Conservation (phyloP, 768 basidiomycete species). For the Leccinum pellstonianum region DNA sequence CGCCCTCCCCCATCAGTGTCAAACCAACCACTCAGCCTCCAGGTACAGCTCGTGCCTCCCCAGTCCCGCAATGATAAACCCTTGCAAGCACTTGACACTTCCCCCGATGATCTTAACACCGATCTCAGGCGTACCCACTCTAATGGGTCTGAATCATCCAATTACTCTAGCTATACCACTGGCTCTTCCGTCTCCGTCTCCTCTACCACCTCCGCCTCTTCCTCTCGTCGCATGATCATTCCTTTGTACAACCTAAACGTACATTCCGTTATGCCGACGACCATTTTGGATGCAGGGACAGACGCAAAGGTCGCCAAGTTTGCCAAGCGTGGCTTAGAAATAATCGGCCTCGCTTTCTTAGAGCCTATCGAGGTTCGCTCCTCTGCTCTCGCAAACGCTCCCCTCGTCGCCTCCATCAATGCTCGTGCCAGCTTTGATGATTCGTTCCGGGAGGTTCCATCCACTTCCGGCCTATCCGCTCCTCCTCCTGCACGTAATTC, state of each 20-base stretch:
- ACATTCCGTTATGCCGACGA: slow-evolving; percentile 84
- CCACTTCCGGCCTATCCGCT: slow-evolving; percentile 4
- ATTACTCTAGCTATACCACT: slow-evolving; percentile 51
- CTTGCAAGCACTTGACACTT: slow-evolving; percentile 46
- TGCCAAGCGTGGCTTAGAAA: slow-evolving; percentile 66
- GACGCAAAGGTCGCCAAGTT: slow-evolving; percentile 85
- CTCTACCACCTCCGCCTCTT: slow-evolving; percentile 43
- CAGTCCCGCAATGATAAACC: slow-evolving; percentile 41
- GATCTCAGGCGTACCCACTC: slow-evolving; percentile 36
- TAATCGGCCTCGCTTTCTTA: slow-evolving; percentile 73
- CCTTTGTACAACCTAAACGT: slow-evolving; percentile 86
- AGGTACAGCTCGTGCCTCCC: slow-evolving; percentile 84
- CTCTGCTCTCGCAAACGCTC: slow-evolving; percentile 12
- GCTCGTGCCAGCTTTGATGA: slow-evolving; percentile 33
- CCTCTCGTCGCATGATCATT: slow-evolving; percentile 70
- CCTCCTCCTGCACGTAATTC: slow-evolving; percentile 8
- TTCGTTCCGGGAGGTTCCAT: slow-evolving; percentile 16
- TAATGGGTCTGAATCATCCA: slow-evolving; percentile 50
- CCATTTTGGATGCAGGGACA: slow-evolving; percentile 84
- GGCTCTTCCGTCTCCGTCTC: slow-evolving; percentile 41
- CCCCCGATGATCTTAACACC: slow-evolving; percentile 29
- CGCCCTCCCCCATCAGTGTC: slow-evolving; percentile 82
- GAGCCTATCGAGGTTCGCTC: slow-evolving; percentile 79
- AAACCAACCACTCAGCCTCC: slow-evolving; percentile 87
- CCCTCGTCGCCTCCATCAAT: slow-evolving; percentile 14